A percentile compares a stretch with the other conserved stretches of the same genome.
Conservation (phyloP, 2,329 filamentous ascomycete genomes). For the Penicillium sp. region DNA sequence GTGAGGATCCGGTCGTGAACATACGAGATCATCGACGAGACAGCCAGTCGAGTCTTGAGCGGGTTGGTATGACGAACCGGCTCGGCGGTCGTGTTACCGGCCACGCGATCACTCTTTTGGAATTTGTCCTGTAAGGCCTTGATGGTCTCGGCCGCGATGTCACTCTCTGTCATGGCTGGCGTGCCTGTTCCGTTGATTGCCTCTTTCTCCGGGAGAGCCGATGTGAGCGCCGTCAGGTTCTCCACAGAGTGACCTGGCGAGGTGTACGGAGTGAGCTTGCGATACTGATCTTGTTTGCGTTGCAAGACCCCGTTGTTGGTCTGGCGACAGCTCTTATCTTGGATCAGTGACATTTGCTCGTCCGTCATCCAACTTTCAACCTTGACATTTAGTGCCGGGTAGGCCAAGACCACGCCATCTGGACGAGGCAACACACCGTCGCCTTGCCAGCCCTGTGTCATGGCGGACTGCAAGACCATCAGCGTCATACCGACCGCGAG, state of each 20-base stretch:
- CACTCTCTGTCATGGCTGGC: constrained; percentile 10
- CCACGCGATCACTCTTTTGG: constrained; percentile 29
- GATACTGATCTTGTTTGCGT: constrained; percentile 84
- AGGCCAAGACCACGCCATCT: constrained; percentile 76
- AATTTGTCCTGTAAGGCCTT: constrained; percentile 23
- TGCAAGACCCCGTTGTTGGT: constrained; percentile 73
- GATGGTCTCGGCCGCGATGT: constrained; percentile 19
- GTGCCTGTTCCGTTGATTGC: not conserved
- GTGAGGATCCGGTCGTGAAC: constrained; percentile 93
- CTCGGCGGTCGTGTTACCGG: constrained; percentile 31
- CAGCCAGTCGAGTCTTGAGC: constrained; percentile 80
- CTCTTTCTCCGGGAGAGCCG: constrained; percentile 13
- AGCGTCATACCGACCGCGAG: constrained; percentile 73
- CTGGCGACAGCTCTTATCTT: constrained; percentile 69
- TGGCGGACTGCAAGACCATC: constrained; percentile 77
- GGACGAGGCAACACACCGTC: constrained; percentile 63
- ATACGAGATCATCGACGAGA: constrained; percentile 96
- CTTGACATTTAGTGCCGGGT: constrained; percentile 91
- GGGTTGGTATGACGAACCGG: constrained; percentile 39
- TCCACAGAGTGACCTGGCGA: constrained; percentile 78
- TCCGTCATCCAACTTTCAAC: constrained; percentile 99
- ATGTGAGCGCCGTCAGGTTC: constrained; percentile 29
- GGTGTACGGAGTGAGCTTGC: constrained; percentile 63
- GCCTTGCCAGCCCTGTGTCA: constrained; percentile 51
- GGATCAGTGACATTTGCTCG: constrained; percentile 91